Base-by-base conservation (phyloP, 768 basidiomycete genomes). In the Naganishia onofrii region DNA sequence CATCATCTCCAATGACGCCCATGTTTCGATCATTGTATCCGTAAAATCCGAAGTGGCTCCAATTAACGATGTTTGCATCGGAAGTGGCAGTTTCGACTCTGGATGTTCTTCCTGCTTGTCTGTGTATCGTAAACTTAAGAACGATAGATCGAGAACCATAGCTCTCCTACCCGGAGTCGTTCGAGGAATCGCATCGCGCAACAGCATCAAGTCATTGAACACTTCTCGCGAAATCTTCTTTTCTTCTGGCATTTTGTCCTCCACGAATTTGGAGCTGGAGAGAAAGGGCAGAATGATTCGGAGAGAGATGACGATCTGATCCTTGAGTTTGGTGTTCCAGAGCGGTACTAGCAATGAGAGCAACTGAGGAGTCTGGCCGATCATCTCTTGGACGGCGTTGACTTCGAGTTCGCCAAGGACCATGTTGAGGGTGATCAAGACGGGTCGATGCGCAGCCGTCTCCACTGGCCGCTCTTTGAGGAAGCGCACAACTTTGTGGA, bases 1-100 rank as follows among this genome's bases (percentile, higher is more conserved):
- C 70, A 90, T 89, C 26, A 94, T 81, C 77, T 92, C 88, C 7
- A 93, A 81, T 7, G 89, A 83, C 7, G 87, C 85, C 93, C 93
- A 96, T 0, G 60, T 63, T 42, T 42, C 42, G 42, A 63, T 44
- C 68, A 70, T 70, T n/a, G 53, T 44, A 19, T 56, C 85, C 23
- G 81, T 77, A 52, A 90, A 79, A 17, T 85, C 84, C 28, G 70
- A 21, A n/a, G 63, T 66, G 1, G 60, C 60, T 26, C 32, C 42
- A 15, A 63, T 17, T 6, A 63, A 26, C 23, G 42, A 34, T 19
- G 60, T 63, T 26, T 63, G 60, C 60, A 63, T 63, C 26, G 60
- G 60, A 6, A 28, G 36, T 28, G 38, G 26, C 26, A n/a, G 48
- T 26, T 38, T 26, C 60, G 36, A 28, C 26, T 44, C 28, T 46